A percentile compares a stretch with the other conserved stretches of the same genome.
Conservation (phyloP, 345 rosid species). For the Lenwebbia sp. region DNA sequence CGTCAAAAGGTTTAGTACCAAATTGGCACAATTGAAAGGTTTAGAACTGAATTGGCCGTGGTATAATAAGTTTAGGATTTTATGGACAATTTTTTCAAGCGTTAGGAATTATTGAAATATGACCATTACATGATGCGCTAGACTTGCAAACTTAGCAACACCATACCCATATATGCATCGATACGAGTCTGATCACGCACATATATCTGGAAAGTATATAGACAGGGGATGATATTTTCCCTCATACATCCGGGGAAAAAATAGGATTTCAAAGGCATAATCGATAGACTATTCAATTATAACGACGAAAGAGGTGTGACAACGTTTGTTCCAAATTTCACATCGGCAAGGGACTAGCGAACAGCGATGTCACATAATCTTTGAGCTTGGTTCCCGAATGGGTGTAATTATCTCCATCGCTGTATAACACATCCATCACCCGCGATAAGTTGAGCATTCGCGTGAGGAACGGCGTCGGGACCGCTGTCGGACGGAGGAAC, state of each 20-base stretch:
- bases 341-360: background rate
- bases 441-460: conserved; percentile 9
- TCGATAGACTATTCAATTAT: background rate
- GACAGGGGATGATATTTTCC: background rate
- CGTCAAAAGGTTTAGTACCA: background rate
- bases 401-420: conserved; percentile 15
- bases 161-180: background rate
- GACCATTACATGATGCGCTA: background rate
- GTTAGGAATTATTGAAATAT: background rate
- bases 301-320: background rate
- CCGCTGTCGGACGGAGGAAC: background rate
- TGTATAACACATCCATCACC: conserved; percentile 6
- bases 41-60: background rate
- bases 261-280: too few relatives aligned
- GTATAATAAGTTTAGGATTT: background rate
- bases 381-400: background rate
- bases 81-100: background rate
- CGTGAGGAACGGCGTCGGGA: conserved; percentile 4
- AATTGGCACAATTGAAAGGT: background rate
- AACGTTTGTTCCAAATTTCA: background rate
- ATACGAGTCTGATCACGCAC: background rate
- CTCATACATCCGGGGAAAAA: background rate
- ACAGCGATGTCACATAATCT: background rate
- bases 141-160: background rate
- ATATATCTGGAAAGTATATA: background rate